Evolutionary conservation across 352 stramenopile species (phyloP), one percentile per base, ranked within the genome.

Genomic region (Phytophthora hibernalis): DNA sequence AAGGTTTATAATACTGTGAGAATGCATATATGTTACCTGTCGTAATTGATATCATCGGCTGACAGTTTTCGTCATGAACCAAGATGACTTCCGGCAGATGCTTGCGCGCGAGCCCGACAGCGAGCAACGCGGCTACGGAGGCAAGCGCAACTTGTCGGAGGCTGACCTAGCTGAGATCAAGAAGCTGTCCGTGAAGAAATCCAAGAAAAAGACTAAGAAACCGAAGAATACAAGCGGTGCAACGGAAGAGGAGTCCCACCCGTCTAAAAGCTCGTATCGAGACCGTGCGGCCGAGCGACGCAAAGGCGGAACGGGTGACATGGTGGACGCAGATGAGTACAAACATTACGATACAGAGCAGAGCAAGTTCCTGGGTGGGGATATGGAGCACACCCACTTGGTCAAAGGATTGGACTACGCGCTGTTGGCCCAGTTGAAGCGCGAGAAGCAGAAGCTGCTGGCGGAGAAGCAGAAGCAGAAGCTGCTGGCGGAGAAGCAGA

Each of bases 351-450:
- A 92, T 47, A 65, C 66, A n/a, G 79, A 96, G 45, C 86, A 92
- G 63, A 96, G 63, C 62, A 96, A 96, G 70, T 93, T 92, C 45
- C 63, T 96, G 4, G 86, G 82, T 22, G 86, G 89, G 42, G 89
- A 97, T 55, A 73, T 93, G 65, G 78, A 89, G 54, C 87, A 95
- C 74, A 95, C 92, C 30, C 90, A 97, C 71, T 57, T 97, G 16
- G 91, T 97, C 4, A 97, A 96, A 57, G 93, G 68, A 20, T 63
- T 98, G 49, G 92, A 98, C 82, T 83, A 89, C 35, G 80, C 90
- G 11, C 70, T 98, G 24, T 74, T 97, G 22, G 70, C 91, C 38
- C 92, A 97, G 61, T 75, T 97, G 22, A 93, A 94, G 65, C 71
- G 79, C 16, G 89, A 97, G 58, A 89, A 87, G 53, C 64, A 89